These are phyloP conservation scores for Tolypocladium inflatum DNA, from an alignment of 2,329 filamentous ascomycete species.

Conservation along the genomic window DNA sequence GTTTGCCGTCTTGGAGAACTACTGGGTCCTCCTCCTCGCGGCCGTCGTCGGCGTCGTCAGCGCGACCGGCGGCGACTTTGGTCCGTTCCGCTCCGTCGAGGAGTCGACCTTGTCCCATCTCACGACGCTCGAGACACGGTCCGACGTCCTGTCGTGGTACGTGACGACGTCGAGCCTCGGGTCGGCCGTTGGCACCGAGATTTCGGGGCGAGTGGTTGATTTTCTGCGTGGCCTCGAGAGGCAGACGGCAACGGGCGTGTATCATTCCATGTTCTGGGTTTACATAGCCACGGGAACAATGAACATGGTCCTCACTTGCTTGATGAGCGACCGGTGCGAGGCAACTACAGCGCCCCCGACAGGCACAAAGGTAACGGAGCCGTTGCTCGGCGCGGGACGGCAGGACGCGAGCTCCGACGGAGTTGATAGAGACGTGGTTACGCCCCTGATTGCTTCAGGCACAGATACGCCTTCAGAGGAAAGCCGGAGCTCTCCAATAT, in stretches of 20 bases:
- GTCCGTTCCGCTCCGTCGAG: constrained; percentile 58
- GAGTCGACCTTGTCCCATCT: constrained; percentile 55
- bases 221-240: constrained; percentile 32
- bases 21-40: constrained; percentile 48
- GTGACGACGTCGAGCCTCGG: constrained; percentile 47
- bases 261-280: constrained; percentile 49
- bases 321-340: constrained; percentile 43
- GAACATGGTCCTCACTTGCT: constrained; percentile 35
- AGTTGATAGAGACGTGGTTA: neutral
- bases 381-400: constrained; percentile 12
- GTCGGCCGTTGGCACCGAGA: constrained; percentile 42
- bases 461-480: neutral
- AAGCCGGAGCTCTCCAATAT: neutral
- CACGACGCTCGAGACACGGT: constrained; percentile 40
- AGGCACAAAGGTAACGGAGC: constrained; percentile 11
- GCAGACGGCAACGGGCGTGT: constrained; percentile 40
- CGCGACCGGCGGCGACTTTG: constrained; percentile 55
- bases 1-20: constrained; percentile 46
- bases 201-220: constrained; percentile 41
- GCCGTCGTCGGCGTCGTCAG: constrained; percentile 53
- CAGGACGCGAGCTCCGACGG: constrained; percentile 6
- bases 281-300: constrained; percentile 45
- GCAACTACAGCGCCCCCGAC: constrained; percentile 11
- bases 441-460: neutral
- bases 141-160: constrained; percentile 61